Base-by-base conservation (phyloP, 371 early-diverging fungal species). In the Mortierella sp. region DNA sequence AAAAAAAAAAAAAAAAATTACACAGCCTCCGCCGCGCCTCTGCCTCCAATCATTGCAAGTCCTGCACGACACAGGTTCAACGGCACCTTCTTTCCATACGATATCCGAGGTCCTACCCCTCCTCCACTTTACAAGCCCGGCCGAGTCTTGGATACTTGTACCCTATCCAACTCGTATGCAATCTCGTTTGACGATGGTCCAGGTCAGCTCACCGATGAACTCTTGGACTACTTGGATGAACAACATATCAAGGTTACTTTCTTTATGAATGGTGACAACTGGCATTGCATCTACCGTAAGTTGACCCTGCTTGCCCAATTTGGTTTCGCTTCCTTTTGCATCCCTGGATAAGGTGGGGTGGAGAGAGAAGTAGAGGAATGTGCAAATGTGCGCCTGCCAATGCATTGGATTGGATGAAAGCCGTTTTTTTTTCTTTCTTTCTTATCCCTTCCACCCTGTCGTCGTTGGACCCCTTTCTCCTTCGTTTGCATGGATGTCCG, bases 111-210 rank as follows among this genome's bases (percentile, higher is more conserved):
- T 1, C 77, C 66, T 12, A 45, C 68, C 29, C 77, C 77, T 12
- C 68, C 66, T 0, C 16, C 68, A 4, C n/a, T 58, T 14, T 30
- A 68, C 59, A 26, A 47, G 11, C 57, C 77, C 6, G 77, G 77
- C 2, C 44, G 59, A 25, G 48, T 76, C 30, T 53, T 81, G 28
- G 55, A 72, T 19, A 48, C 47, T 21, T 85, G 86, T 64, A 68
- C 65, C 14, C 66, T 68, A 29, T 76, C 83, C 7, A 85, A 85
- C 16, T 76, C 81, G 14, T 84, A 87, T 44, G 88, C 89, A 9
- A 71, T 89, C 29, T 88, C 89, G 9, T 87, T 84, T 71, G 89
- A 89, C 61, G 89, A 88, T 68, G 89, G 87, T 2, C 89, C 87
- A 2, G 81, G 83, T 37, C 66, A 82, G 25, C 80, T 83, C 45